Evolutionary conservation across 257 asterid species (phyloP).

Genomic region (Knoxia roxburghii): DNA sequence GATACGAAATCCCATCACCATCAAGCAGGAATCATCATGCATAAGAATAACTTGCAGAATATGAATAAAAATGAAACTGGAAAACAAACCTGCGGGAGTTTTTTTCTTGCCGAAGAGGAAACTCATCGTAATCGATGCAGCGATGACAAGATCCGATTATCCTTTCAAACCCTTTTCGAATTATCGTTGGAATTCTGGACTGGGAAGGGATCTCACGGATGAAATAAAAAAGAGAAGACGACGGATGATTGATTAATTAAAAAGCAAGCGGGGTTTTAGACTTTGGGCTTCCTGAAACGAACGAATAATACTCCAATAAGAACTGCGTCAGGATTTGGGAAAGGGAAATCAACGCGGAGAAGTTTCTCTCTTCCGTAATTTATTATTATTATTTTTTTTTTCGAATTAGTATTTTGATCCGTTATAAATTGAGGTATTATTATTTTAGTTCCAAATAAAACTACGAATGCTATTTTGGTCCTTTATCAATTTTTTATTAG

Average conservation of each 20-base stretch:
- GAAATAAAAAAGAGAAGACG: not conserved
- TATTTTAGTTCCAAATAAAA: too few species aligned
- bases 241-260: not conserved
- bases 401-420: too few species aligned
- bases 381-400: too few species aligned
- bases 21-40: not conserved
- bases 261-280: not conserved
- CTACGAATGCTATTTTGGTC: too few species aligned
- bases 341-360: not conserved
- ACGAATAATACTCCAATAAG: too few species aligned
- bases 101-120: constrained; percentile 86
- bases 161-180: not conserved
- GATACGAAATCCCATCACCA: too few species aligned
- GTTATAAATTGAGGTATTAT: too few species aligned
- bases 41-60: not conserved
- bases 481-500: too few species aligned
- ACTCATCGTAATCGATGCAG: constrained; percentile 47
- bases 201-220: not conserved
- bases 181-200: not conserved
- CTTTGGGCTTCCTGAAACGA: not conserved
- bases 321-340: not conserved
- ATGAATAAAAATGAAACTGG: not conserved
- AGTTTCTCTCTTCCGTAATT: not conserved
- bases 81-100: constrained; percentile 77
- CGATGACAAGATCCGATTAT: not conserved